Evolutionary conservation across 116 monocot species (phyloP).

Genomic region (Trichopus zeylanicus): DNA sequence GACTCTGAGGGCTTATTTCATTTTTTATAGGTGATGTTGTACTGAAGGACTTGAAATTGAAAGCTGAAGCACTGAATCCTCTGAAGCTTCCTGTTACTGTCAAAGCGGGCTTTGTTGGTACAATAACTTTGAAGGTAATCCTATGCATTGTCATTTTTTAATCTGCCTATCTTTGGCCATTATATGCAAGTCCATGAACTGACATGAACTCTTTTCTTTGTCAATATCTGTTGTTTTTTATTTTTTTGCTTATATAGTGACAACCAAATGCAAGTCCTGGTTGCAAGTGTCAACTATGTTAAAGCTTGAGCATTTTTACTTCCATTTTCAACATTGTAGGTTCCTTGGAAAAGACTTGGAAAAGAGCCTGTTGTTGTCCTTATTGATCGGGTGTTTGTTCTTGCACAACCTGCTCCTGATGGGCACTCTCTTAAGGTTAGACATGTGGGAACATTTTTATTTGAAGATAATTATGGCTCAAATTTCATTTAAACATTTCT

Average conservation of each 20-base stretch:
- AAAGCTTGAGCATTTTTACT: background rate
- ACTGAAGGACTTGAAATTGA: slow-evolving; percentile 88
- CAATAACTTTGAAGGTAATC: slow-evolving; percentile 87
- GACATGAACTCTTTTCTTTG: too few relatives aligned
- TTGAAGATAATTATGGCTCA: background rate
- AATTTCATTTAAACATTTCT: background rate
- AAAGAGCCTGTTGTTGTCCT: slow-evolving; percentile 96
- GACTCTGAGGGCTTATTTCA: background rate
- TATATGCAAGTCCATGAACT: background rate
- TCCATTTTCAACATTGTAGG: slow-evolving; percentile 20
- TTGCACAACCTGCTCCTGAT: slow-evolving; percentile 88
- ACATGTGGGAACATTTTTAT: background rate
- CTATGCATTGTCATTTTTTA: background rate
- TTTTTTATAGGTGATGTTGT: slow-evolving; percentile 71
- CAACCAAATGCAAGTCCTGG: too few relatives aligned
- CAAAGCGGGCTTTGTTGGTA: slow-evolving; percentile 94
- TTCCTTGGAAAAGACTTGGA: slow-evolving; percentile 98
- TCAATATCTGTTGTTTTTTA: too few relatives aligned
- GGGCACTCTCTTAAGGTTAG: slow-evolving; percentile 64
- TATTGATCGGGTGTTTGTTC: slow-evolving; percentile 90
- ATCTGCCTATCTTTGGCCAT: background rate
- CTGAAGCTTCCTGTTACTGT: slow-evolving; percentile 84
- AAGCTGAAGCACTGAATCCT: slow-evolving; percentile 89
- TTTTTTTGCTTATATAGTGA: too few relatives aligned
- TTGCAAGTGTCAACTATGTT: too few relatives aligned